These are phyloP conservation scores for Fusarium poae DNA, from an alignment of 2,329 filamentous ascomycete species.

Conservation along the genomic window DNA sequence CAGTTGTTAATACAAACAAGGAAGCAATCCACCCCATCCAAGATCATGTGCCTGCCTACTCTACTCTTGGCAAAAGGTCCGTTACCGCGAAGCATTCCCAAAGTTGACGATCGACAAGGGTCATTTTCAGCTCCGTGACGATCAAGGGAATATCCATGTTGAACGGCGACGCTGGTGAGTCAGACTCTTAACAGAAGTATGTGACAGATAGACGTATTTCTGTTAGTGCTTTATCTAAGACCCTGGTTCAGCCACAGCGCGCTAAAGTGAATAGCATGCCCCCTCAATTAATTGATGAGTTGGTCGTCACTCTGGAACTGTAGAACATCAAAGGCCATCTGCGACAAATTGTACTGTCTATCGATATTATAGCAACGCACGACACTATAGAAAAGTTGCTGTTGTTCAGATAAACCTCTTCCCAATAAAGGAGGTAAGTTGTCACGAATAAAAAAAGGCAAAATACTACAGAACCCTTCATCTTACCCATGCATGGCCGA, in stretches of 20 bases:
- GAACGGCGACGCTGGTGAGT: neutral
- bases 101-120: constrained; percentile 12
- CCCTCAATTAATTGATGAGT: constrained; percentile 27
- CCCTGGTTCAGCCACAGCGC: constrained; percentile 22
- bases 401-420: neutral
- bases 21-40: neutral
- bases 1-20: neutral
- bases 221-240: constrained; percentile 9
- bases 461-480: neutral
- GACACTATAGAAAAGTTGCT: accelerated
- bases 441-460: neutral
- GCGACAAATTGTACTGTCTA: neutral
- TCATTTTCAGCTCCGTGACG: constrained; percentile 33
- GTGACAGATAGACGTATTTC: accelerated
- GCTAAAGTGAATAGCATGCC: constrained; percentile 18
- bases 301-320: neutral
- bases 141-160: constrained; percentile 25
- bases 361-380: accelerated
- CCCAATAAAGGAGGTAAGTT: neutral
- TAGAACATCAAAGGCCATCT: too few species aligned
- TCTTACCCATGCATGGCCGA: neutral
- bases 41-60: neutral
- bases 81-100: constrained; percentile 18
- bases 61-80: constrained; percentile 8
- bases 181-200: neutral